Base-by-base conservation (phyloP, 1,284 basidiomycete genomes). In the Phaffia rhodozyma region DNA sequence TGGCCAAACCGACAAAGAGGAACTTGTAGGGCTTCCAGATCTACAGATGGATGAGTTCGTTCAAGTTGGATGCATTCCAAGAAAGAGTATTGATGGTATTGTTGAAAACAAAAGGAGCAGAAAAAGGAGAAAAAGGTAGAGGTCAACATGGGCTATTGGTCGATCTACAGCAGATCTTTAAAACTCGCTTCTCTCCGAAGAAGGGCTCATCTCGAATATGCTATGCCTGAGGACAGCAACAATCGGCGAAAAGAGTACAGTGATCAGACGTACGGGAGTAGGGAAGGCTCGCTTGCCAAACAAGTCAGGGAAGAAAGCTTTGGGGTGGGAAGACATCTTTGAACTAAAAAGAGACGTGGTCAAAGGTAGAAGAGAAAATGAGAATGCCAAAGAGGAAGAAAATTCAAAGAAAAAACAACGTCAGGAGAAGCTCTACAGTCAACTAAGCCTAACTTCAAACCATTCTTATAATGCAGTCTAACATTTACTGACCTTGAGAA, bases 221-320 rank as follows among this genome's bases (percentile, higher is more conserved):
- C 20, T 2, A 18, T 20, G 5, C n/a, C 51, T 18, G 3, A 23
- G 21, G n/a, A 27, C 23, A 18, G 20, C 21, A 2, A 25, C 9
- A 20, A 11, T 11, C 20, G 5, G 21, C 21, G 13, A 21, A 25
- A 6, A 3, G 25, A 29, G 7, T 9, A 16, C 13, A 25, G 3
- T 13, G 43, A 30, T 6, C 27, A 49, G 57, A 58, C 57, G 47
- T 13, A 58, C 57, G 23, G 57, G 57, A 43, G 57, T 49, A 18
- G 57, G 57, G 57, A 49, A 58, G 30, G 57, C 57, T 30, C 27
- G 27, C 23, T 29, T 27, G 47, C 57, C 57, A 30, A 49, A 49
- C 23, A 58, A 49, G 57, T 58, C 50, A 27, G 57, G 57, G 57
- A 58, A 58, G 43, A 29, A 49, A 23, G 57, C 57, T 49, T 58